Conservation (phyloP, 495 filamentous ascomycete species). For the Jackrogersella multiformis region DNA sequence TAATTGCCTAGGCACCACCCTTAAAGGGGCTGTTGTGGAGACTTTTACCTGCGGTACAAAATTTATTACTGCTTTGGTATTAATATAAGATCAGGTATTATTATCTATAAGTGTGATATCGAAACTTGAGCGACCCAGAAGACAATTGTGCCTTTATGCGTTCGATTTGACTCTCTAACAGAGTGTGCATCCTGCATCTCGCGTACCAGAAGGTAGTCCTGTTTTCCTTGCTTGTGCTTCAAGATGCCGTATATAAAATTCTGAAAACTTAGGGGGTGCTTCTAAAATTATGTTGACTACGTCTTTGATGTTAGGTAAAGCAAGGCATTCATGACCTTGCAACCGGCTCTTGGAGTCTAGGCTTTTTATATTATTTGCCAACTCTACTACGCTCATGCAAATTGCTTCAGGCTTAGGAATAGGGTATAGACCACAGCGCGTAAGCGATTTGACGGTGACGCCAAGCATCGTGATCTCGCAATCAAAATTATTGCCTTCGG, state of each 20-base stretch:
- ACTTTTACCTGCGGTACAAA: no score
- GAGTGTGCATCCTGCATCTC: no score
- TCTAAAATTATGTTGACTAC: not conserved
- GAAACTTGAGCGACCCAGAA: no score
- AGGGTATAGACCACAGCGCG: not conserved
- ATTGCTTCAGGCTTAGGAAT: constrained; percentile 13
- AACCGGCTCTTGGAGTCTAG: not conserved
- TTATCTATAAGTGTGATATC: no score
- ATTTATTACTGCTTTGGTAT: no score
- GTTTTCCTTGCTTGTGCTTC: not conserved
- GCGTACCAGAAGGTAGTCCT: not conserved
- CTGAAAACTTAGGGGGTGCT: not conserved
- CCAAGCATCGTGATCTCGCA: constrained; percentile 21
- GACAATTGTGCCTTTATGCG: no score
- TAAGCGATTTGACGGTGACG: constrained; percentile 3
- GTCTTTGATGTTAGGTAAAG: not conserved
- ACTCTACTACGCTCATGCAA: not conserved
- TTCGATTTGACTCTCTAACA: no score
- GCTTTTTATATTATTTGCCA: not conserved
- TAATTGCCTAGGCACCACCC: no score
- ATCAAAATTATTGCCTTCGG: no score
- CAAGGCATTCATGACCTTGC: not conserved
- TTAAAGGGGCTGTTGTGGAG: no score
- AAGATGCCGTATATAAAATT: not conserved
- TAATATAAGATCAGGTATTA: no score